Conservation (phyloP, 441 rosid genomes). For the Gossypium trilobum region DNA sequence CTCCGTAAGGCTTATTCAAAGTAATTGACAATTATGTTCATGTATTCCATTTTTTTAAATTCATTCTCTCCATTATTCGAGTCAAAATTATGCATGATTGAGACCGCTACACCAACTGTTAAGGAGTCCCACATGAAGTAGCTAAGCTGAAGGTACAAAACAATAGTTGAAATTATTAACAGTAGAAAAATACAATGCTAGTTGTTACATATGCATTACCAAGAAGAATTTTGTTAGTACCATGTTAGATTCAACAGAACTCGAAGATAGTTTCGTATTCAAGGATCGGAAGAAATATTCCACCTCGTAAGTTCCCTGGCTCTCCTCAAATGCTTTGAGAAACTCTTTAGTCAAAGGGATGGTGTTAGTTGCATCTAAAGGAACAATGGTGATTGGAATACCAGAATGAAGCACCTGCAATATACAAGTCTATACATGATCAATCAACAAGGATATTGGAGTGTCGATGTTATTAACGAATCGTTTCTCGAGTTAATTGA, state of each 20-base stretch:
- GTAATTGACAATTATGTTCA: conserved; percentile 49
- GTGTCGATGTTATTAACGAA: background rate
- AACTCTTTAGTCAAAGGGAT: conserved; percentile 52
- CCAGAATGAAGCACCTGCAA: conserved; percentile 78
- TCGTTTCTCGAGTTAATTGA: conserved; percentile 31
- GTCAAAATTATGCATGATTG: conserved; percentile 42
- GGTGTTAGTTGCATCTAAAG: conserved; percentile 83
- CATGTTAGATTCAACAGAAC: conserved; percentile 45
- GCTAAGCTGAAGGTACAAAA: conserved; percentile 32
- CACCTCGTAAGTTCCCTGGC: conserved; percentile 62
- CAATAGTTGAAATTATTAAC: background rate
- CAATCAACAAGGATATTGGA: background rate
- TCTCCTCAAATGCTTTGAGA: conserved; percentile 46
- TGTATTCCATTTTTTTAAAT: conserved; percentile 74
- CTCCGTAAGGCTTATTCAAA: conserved; percentile 32
- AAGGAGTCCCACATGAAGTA: conserved; percentile 94
- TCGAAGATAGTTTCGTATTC: conserved; percentile 44
- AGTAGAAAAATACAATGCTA: background rate
- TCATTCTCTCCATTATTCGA: conserved; percentile 49
- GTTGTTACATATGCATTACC: background rate
- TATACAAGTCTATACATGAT: background rate
- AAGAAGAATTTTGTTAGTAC: conserved; percentile 21
- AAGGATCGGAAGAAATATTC: conserved; percentile 64
- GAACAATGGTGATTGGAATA: conserved; percentile 66
- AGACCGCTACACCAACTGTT: conserved; percentile 58